Conservation (phyloP, 2,329 filamentous ascomycete genomes). For the Sporothrix dimorphospora region DNA sequence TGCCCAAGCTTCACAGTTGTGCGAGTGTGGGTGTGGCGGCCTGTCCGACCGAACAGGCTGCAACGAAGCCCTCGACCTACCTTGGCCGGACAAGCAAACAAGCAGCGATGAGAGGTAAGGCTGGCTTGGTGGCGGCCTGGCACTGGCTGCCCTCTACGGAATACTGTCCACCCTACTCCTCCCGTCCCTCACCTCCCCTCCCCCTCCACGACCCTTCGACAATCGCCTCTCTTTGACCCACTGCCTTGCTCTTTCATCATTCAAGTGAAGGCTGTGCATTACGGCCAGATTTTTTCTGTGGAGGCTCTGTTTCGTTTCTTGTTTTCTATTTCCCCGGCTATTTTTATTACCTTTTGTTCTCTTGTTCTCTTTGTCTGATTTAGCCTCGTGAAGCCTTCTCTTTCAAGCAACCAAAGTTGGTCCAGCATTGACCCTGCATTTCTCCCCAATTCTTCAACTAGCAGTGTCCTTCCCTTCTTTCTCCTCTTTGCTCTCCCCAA, state of each 20-base stretch:
- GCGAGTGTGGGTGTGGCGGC: constrained; percentile 12
- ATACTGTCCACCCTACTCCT: background rate
- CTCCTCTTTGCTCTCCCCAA: background rate
- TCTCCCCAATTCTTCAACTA: background rate
- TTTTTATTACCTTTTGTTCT: background rate
- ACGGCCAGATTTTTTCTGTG: background rate
- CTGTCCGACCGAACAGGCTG: constrained; percentile 19
- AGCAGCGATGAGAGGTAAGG: constrained; percentile 18
- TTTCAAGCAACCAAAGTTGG: background rate
- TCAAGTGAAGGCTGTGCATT: constrained; percentile 20
- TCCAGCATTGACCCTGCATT: constrained; percentile 13
- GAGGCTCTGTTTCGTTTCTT: constrained; percentile 14
- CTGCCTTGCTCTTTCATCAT: background rate
- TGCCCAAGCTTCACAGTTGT: constrained; percentile 7
- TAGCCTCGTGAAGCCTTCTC: background rate
- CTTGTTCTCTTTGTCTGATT: background rate
- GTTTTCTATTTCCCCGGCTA: background rate
- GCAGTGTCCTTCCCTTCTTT: background rate
- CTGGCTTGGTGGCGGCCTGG: constrained; percentile 13
- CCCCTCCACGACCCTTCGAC: background rate
- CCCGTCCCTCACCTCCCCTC: background rate
- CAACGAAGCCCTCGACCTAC: background rate
- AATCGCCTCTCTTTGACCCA: background rate
- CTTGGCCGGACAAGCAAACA: background rate
- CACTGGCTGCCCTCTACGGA: background rate